Evolutionary conservation across 2,329 filamentous ascomycete species (phyloP).

Genomic region (Emmonsia crescens): DNA sequence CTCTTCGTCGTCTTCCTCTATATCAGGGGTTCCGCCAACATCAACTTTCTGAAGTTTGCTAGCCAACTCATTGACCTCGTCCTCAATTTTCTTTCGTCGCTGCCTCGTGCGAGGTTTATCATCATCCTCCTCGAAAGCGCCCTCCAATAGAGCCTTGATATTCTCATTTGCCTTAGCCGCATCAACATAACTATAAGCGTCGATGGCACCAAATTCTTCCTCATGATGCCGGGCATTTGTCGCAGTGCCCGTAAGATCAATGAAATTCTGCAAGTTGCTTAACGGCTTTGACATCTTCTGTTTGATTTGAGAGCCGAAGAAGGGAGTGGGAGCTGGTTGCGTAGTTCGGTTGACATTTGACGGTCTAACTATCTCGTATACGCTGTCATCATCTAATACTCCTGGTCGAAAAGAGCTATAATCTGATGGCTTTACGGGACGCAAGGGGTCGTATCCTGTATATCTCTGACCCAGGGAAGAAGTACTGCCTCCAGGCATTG

Average conservation of each 20-base stretch:
- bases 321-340: constrained; percentile 40
- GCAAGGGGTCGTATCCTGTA: background rate
- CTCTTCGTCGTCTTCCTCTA: constrained; percentile 26
- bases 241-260: constrained; percentile 43
- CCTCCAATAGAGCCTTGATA: constrained; percentile 41
- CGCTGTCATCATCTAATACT: constrained; percentile 20
- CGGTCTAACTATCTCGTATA: constrained; percentile 40
- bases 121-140: constrained; percentile 41
- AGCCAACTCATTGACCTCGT: constrained; percentile 33
- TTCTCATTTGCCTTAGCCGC: constrained; percentile 41
- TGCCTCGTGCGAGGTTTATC: constrained; percentile 29
- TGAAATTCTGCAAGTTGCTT: constrained; percentile 35
- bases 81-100: constrained; percentile 31
- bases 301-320: constrained; percentile 41
- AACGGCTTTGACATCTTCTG: constrained; percentile 30
- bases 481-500: background rate
- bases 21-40: background rate
- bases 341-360: constrained; percentile 39
- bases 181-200: constrained; percentile 43
- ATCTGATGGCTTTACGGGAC: constrained; percentile 1
- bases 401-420: constrained; percentile 22
- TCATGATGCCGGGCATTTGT: constrained; percentile 38
- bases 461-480: background rate
- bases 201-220: constrained; percentile 43
- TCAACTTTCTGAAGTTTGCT: constrained; percentile 24